Evolutionary conservation across 2,329 filamentous ascomycete species (phyloP), one percentile per base, ranked within the genome.

Genomic region (Aspergillus sp.): DNA sequence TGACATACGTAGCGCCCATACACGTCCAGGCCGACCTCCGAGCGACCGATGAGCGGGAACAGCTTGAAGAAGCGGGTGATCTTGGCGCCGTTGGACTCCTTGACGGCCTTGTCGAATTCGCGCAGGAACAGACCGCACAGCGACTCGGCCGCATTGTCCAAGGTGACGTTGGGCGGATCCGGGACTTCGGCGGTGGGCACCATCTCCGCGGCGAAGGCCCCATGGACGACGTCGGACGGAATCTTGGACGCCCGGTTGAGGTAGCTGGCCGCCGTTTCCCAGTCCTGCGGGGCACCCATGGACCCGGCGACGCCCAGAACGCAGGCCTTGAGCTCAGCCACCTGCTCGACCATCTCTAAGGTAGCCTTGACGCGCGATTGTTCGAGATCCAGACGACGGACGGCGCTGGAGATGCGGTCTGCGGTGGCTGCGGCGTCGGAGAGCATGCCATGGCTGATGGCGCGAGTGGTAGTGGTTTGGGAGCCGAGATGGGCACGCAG

Each of bases 31-130:
- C 94, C 94, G 6, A 93, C 89, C 50, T 96, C 89, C 2, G 90
- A 87, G 56, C 92, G 83, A 13, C 89, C 92, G 66, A 99, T 97
- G 32, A 99, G 77, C 14, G 94, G 94, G 64, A 99, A 99, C 34
- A 99, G 78, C 76, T 99, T 99, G 78, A 99, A 99, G 78, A 99
- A 99, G 40, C 94, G 81, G 1, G 94, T 97, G 49, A 99, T 90
- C 69, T 89, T 91, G 20, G 89, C 83, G 3, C 90, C 91, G 64
- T 97, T 92, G n/a, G 84, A 88, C 40, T 94, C 91, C 56, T 84
- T 82, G 2, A 92, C 89, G 0, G 94, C 94, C 71, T 88, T 94
- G 65, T 97, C 91, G 63, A 99, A 99, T 75, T 99, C 94, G 54
- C 93, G 82, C 67, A 97, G 74, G 73, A 99, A 99, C 54, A 99